Evolutionary conservation across 805 yeast genomes (phyloP).

Genomic region (Dipodascopsis uninucleata): DNA sequence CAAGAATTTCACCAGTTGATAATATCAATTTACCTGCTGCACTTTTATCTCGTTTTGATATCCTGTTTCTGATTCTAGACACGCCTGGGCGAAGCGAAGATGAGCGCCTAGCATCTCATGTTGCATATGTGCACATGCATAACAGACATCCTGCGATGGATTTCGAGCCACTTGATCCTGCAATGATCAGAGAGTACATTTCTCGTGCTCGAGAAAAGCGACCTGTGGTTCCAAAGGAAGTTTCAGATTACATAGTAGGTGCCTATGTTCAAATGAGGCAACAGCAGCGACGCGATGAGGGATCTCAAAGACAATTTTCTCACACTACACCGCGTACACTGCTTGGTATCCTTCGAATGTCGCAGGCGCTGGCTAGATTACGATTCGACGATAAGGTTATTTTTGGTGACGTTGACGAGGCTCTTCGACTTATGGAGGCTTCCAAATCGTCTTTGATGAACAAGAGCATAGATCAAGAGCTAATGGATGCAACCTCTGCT

Average conservation of each 20-base stretch:
- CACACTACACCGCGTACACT: slow-evolving; percentile 96
- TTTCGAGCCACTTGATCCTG: slow-evolving; percentile 71
- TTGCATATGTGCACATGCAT: slow-evolving; percentile 93
- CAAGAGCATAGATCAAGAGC: slow-evolving; percentile 45
- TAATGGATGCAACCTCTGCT: slow-evolving; percentile 55
- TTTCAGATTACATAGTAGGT: slow-evolving; percentile 81
- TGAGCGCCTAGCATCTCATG: slow-evolving; percentile 85
- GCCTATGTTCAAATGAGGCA: slow-evolving; percentile 89
- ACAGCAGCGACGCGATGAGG: slow-evolving; percentile 76
- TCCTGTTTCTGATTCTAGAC: slow-evolving; percentile 81
- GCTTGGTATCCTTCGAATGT: slow-evolving; percentile 81
- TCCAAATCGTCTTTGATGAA: slow-evolving; percentile 78
- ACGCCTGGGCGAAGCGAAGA: slow-evolving; percentile 75
- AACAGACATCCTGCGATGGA: slow-evolving; percentile 77
- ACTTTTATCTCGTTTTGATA: slow-evolving; percentile 87
- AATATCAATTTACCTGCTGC: slow-evolving; percentile 97
- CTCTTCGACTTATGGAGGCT: slow-evolving; percentile 77
- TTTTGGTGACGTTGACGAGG: slow-evolving; percentile 89
- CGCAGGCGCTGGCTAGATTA: slow-evolving; percentile 91
- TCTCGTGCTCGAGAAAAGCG: slow-evolving; percentile 79
- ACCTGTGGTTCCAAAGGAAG: slow-evolving; percentile 79
- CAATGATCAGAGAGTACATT: slow-evolving; percentile 80
- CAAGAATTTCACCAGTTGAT: slow-evolving; percentile 84
- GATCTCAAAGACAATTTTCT: slow-evolving; percentile 71
- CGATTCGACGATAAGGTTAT: slow-evolving; percentile 72